A percentile compares a stretch with the other conserved stretches of the same genome.
Evolutionary conservation across 192 early-diverging fungal genomes (phyloP).

Genomic region (Mortierella antarctica): DNA sequence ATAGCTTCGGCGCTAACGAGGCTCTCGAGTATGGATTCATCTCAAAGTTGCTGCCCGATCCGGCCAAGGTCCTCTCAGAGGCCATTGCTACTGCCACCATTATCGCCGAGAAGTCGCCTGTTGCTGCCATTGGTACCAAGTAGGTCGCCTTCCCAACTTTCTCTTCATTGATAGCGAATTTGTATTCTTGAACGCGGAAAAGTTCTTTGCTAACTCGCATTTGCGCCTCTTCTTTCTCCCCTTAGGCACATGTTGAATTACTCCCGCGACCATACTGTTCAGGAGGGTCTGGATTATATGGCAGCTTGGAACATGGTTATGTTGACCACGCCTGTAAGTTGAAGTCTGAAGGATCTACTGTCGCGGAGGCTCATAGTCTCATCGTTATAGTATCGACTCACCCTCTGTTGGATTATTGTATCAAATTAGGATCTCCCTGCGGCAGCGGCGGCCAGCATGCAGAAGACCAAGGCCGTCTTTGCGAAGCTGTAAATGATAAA

Average conservation of each 20-base stretch:
- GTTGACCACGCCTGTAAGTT: constrained; percentile 75
- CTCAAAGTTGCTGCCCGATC: constrained; percentile 43
- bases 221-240: background rate
- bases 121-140: constrained; percentile 90
- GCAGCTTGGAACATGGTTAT: constrained; percentile 90
- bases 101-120: constrained; percentile 92
- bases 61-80: constrained; percentile 43
- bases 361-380: too few species aligned
- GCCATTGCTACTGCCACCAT: constrained; percentile 75
- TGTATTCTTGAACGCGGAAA: background rate
- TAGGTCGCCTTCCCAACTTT: constrained; percentile 32
- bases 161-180: background rate
- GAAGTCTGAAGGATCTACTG: background rate
- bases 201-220: background rate
- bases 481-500: constrained; percentile 32
- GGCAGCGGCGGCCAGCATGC: constrained; percentile 37
- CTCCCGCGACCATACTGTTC: constrained; percentile 91
- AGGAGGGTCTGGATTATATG: constrained; percentile 89
- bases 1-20: constrained; percentile 68
- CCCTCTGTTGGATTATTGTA: background rate
- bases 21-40: constrained; percentile 65
- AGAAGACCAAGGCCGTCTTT: constrained; percentile 37
- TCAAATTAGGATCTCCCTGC: constrained; percentile 31
- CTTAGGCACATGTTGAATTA: constrained; percentile 82
- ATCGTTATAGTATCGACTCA: background rate